phyloP scores from a whole-genome alignment of 768 basidiomycete species.

The Lyophyllum semitale region DNA sequence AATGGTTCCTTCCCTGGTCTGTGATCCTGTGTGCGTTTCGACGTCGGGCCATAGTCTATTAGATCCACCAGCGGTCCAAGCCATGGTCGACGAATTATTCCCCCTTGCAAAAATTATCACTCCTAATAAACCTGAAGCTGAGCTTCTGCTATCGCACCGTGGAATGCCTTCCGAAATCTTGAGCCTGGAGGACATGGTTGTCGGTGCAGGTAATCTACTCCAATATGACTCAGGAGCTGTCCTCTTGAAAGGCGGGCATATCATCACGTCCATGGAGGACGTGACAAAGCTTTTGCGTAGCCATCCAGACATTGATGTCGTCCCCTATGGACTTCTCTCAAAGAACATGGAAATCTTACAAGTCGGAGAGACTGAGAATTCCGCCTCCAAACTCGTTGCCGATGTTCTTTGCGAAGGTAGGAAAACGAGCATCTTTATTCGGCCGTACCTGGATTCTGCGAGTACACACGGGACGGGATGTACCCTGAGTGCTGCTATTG shows the following conservation, averaged over 20 bases:
- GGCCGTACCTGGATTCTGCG: conserved; percentile 61
- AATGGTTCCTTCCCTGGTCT: conserved; percentile 57
- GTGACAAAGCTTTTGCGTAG: conserved; percentile 33
- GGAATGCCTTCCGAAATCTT: conserved; percentile 33
- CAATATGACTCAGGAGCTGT: conserved; percentile 55
- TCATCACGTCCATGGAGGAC: conserved; percentile 47
- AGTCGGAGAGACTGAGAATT: conserved; percentile 18
- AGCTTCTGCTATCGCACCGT: conserved; percentile 56
- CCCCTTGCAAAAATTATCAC: conserved; percentile 76
- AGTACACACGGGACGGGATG: conserved; percentile 94
- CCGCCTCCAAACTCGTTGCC: conserved; percentile 47
- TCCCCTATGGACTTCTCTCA: conserved; percentile 45
- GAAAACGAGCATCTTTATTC: conserved; percentile 52
- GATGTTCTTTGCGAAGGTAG: conserved; percentile 56
- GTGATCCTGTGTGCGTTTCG: conserved; percentile 91
- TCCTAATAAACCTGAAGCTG: conserved; percentile 83
- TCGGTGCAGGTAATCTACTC: conserved; percentile 51
- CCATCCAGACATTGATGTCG: conserved; percentile 35
- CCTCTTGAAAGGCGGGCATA: conserved; percentile 86
- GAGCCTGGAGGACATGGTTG: conserved; percentile 61
- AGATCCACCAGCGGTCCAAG: conserved; percentile 60
- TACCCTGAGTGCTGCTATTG: conserved; percentile 84
- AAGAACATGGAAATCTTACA: conserved; percentile 70
- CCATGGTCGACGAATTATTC: conserved; percentile 63
- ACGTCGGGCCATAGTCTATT: conserved; percentile 86